Percentiles rank a stretch among this genome's conserved stretches.
Evolutionary conservation across 1,139 yeast genomes (phyloP).

Genomic region (Ashbya aceris): DNA sequence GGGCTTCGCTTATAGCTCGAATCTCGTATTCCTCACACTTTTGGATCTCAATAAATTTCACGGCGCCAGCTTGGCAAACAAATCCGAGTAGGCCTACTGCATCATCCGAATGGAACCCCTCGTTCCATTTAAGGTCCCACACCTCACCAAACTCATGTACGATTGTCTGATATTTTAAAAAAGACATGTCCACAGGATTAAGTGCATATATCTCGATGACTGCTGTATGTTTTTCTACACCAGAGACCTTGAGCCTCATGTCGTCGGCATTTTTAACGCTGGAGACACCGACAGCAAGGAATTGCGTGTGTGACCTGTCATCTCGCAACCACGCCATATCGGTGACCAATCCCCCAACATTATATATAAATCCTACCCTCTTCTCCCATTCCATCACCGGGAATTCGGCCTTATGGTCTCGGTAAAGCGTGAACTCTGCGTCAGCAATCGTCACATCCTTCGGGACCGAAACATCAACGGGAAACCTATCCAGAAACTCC

Average conservation of each 20-base stretch:
- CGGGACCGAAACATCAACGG: constrained; percentile 9
- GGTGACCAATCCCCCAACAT: constrained; percentile 49
- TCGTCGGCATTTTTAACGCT: constrained; percentile 29
- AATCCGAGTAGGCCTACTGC: constrained; percentile 41
- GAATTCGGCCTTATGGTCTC: constrained; percentile 16
- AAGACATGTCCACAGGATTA: constrained; percentile 27
- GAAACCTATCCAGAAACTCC: constrained; percentile 14
- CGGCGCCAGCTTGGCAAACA: constrained; percentile 53
- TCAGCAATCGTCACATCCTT: constrained; percentile 16
- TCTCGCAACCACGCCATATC: constrained; percentile 44
- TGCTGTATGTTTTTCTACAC: constrained; percentile 32
- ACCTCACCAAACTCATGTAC: constrained; percentile 47
- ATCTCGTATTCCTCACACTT: constrained; percentile 18
- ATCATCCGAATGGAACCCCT: constrained; percentile 28
- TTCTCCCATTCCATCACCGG: constrained; percentile 29
- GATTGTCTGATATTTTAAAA: constrained; percentile 29
- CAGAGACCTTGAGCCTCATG: constrained; percentile 30
- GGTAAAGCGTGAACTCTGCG: constrained; percentile 12
- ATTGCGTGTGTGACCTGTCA: constrained; percentile 28
- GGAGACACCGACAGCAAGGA: constrained; percentile 45
- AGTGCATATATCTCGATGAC: constrained; percentile 44
- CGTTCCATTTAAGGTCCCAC: constrained; percentile 46
- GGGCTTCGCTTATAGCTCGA: constrained; percentile 25
- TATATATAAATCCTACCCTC: constrained; percentile 40
- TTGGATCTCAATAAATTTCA: constrained; percentile 43